Percentiles rank a stretch among this genome's conserved stretches.
These are phyloP conservation scores for Blastobotrys illinoisensis DNA, from an alignment of 1,139 yeast species.

Conservation along the genomic window DNA sequence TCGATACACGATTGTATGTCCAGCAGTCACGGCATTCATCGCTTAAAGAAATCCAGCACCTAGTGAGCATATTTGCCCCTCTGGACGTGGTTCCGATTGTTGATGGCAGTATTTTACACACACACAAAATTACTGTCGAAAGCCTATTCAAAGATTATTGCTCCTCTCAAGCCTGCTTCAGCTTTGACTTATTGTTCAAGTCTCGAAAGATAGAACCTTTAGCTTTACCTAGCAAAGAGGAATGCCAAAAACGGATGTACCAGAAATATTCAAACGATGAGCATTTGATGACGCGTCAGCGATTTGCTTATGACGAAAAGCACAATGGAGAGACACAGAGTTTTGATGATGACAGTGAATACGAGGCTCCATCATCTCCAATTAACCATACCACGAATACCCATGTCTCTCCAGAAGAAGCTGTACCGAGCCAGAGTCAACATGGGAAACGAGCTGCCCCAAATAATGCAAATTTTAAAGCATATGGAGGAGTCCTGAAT, in stretches of 20 bases:
- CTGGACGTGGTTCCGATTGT: constrained; percentile 32
- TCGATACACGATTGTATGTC: neutral
- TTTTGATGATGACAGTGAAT: neutral
- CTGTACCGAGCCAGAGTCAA: too few species aligned
- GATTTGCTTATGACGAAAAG: neutral
- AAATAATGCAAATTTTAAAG: too few species aligned
- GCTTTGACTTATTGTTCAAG: constrained; percentile 33
- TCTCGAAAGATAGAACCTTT: neutral
- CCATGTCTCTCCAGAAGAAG: too few species aligned
- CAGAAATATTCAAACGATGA: neutral
- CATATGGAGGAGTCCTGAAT: too few species aligned
- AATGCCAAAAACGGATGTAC: neutral
- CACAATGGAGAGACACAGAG: neutral
- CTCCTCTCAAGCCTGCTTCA: constrained; percentile 20
- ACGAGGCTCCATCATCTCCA: neutral
- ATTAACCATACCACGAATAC: too few species aligned
- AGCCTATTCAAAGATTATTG: constrained; percentile 44
- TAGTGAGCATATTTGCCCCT: constrained; percentile 40
- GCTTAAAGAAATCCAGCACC: constrained; percentile 40
- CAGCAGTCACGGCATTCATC: constrained; percentile 49
- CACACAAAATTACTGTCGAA: constrained; percentile 33
- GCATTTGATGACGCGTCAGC: neutral
- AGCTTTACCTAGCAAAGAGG: neutral
- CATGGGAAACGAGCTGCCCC: neutral
- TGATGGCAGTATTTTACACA: neutral